phyloP scores from a whole-genome alignment of 352 stramenopile genomes.

The Phytopythium kandeliae region DNA sequence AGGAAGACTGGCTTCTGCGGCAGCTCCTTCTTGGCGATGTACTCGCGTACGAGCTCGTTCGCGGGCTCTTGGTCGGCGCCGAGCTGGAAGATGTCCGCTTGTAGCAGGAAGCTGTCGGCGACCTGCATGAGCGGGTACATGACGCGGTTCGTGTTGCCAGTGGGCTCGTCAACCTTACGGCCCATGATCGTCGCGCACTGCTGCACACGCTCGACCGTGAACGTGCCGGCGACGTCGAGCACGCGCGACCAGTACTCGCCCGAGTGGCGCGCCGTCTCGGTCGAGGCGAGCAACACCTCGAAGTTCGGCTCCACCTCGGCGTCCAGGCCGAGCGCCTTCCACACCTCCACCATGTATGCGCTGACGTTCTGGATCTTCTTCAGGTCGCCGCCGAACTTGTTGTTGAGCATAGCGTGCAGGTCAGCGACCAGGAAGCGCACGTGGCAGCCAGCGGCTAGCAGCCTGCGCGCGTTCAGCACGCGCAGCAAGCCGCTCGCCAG shows the following conservation, averaged over 20 bases:
- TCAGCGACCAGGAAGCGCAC: constrained; percentile 99
- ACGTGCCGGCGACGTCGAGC: constrained; percentile 86
- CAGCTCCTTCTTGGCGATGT: constrained; percentile 89
- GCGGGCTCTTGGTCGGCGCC: constrained; percentile 96
- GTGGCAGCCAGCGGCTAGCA: constrained; percentile 88
- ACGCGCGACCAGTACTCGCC: constrained; percentile 92
- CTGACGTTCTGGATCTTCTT: constrained; percentile 95
- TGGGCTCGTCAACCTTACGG: constrained; percentile 67
- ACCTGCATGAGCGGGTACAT: constrained; percentile 98
- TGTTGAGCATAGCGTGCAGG: constrained; percentile 99
- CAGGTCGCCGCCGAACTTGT: constrained; percentile 98
- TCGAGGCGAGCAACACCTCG: constrained; percentile 97
- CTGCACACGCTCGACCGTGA: constrained; percentile 92
- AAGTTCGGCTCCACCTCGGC: constrained; percentile 86
- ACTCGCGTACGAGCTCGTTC: constrained; percentile 95
- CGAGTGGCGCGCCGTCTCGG: constrained; percentile 88
- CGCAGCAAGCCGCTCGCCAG: constrained; percentile 94
- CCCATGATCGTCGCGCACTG: constrained; percentile 99
- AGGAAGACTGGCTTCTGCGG: constrained; percentile 89
- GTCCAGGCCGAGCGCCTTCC: constrained; percentile 98
- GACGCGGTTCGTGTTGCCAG: constrained; percentile 91
- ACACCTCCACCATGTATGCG: constrained; percentile 98
- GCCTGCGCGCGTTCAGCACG: constrained; percentile 92
- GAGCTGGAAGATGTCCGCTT: constrained; percentile 98
- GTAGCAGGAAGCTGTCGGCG: constrained; percentile 98